Base-by-base conservation (phyloP, 306 rosid genomes). In the Fagus crenata region DNA sequence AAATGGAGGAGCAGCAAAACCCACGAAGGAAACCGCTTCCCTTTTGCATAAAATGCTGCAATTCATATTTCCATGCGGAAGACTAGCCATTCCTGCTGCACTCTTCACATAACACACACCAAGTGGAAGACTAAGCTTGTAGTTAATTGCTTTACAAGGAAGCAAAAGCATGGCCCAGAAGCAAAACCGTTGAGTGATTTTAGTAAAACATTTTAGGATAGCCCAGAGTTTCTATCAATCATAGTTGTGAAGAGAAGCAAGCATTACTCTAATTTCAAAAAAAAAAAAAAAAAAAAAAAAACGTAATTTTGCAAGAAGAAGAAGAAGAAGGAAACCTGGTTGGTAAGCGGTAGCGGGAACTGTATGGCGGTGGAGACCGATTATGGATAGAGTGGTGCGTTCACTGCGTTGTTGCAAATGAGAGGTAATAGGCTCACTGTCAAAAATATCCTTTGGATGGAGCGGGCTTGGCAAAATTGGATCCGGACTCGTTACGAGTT, bases 1-100 rank as follows among this genome's bases (percentile, higher is more conserved):
- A 74, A 59, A 75, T 72, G 97, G 88, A 75, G 84, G 74, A 84
- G 90, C 79, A 43, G 89, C 79, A 72, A 81, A 69, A 40, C 83
- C 87, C 78, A 54, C 36, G 53, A 69, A 46, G n/a, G 86, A 76
- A 73, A 56, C 75, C 13, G 83, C 78, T 49, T 82, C 74, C 28
- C 81, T 82, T 78, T 75, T 84, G 49, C 75, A 54, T 65, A 81
- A 82, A 36, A 85, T 5, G 82, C 74, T 74, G 82, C 81, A 84
- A 87, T 71, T 80, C 53, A 80, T 72, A 67, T 69, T 80, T 74
- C 83, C 90, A 73, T 28, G 83, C 0, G 81, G 65, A 77, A 86
- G 43, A 69, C 74, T 67, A 49, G 87, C 81, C 96, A 90, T 90
- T 73, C 77, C 88, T 86, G 81, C 77, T 72, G 72, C n/a, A 36